Conservation (phyloP, 768 basidiomycete genomes). For the Boletus patriciae region DNA sequence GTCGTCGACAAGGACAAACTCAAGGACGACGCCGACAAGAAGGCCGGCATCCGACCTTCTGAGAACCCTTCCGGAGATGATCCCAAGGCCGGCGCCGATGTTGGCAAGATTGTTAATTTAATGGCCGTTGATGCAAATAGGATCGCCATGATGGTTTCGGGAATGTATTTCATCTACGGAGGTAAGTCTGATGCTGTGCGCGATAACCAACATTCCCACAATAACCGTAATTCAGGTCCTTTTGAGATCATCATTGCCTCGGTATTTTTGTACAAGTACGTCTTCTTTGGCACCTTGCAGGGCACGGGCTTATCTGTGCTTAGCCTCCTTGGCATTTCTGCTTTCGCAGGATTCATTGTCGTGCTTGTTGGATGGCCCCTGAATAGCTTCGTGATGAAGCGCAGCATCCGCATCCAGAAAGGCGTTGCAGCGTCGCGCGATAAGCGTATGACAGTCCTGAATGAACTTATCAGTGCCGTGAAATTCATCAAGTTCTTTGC, state of each 20-base stretch:
- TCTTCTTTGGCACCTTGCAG: neutral
- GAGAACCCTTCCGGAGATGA: constrained; percentile 41
- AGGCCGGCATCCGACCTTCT: constrained; percentile 13
- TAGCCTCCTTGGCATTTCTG: constrained; percentile 45
- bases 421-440: constrained; percentile 38
- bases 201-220: neutral
- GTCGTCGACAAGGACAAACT: constrained; percentile 55
- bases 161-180: constrained; percentile 66
- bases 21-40: constrained; percentile 25
- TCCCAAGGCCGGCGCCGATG: constrained; percentile 75
- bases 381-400: constrained; percentile 40
- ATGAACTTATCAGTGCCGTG: constrained; percentile 43
- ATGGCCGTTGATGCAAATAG: constrained; percentile 80
- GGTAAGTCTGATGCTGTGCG: constrained; percentile 34
- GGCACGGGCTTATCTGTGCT: constrained; percentile 47
- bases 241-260: constrained; percentile 76
- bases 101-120: constrained; percentile 87
- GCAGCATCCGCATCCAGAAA: constrained; percentile 40
- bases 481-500: constrained; percentile 47
- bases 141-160: constrained; percentile 54
- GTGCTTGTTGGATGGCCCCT: constrained; percentile 41
- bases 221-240: constrained; percentile 46
- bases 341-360: constrained; percentile 48
- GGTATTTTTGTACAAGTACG: constrained; percentile 73
- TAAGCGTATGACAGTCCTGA: constrained; percentile 44